Evolutionary conservation across 192 early-diverging fungal genomes (phyloP).

Genomic region (Mortierella antarctica): DNA sequence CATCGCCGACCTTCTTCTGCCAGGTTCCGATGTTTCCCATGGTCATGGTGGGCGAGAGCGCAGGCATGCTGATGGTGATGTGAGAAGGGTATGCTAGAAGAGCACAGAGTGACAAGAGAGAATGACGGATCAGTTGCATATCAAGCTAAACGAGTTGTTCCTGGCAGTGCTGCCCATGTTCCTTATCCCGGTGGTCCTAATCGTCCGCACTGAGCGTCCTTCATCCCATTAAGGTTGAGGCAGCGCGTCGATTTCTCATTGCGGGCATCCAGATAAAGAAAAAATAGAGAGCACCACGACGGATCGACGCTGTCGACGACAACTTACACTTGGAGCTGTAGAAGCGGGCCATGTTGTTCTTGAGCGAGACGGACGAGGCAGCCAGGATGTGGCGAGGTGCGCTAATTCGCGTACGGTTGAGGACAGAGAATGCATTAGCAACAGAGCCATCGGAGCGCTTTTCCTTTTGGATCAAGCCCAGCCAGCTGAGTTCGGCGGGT

Average conservation of each 20-base stretch:
- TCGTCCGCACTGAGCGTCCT: too few species aligned
- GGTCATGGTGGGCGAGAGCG: constrained; percentile 99
- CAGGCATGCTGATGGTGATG: constrained; percentile 93
- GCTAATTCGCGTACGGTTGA: constrained; percentile 1
- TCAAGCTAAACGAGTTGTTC: background rate
- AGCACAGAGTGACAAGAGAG: background rate
- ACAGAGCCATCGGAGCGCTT: background rate
- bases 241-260: constrained; percentile 12
- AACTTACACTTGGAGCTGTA: constrained; percentile 66
- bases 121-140: background rate
- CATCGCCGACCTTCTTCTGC: constrained; percentile 95
- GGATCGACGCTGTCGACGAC: background rate
- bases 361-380: constrained; percentile 44
- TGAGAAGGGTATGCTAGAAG: constrained; percentile 79
- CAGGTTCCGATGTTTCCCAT: constrained; percentile 92
- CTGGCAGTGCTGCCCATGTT: too few species aligned
- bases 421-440: background rate
- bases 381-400: constrained; percentile 55
- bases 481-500: constrained; percentile 20
- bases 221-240: constrained; percentile 27
- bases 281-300: constrained; percentile 4
- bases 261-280: background rate
- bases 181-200: too few species aligned
- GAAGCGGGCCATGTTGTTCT: constrained; percentile 56
- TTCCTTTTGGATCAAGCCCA: constrained; percentile 1